These are phyloP conservation scores for Porphyrellus cyaneotinctus DNA, from an alignment of 768 basidiomycete genomes.

Conservation along the genomic window DNA sequence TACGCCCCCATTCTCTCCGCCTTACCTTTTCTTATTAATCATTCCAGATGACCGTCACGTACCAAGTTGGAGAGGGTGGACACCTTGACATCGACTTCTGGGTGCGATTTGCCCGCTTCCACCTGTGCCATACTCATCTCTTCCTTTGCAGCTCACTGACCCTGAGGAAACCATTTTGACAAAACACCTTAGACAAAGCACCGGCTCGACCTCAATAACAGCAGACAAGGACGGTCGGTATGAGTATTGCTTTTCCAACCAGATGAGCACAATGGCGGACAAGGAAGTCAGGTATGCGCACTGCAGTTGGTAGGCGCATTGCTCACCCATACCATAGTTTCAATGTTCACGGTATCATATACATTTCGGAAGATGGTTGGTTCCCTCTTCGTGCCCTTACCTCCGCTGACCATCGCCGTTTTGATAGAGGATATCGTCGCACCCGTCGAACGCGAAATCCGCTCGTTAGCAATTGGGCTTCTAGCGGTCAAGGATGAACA, in stretches of 20 bases:
- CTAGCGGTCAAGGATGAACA: slow-evolving; percentile 96
- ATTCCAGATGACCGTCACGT: slow-evolving; percentile 94
- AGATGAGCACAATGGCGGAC: slow-evolving; percentile 95
- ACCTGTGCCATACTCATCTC: background rate
- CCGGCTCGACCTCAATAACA: slow-evolving; percentile 84
- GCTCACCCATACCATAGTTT: slow-evolving; percentile 50
- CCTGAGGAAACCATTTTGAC: slow-evolving; percentile 64
- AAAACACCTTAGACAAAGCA: slow-evolving; percentile 83
- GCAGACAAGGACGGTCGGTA: slow-evolving; percentile 84
- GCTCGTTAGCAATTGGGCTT: slow-evolving; percentile 74
- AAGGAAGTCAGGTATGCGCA: slow-evolving; percentile 81
- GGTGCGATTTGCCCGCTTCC: slow-evolving; percentile 42
- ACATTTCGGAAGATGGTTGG: slow-evolving; percentile 84
- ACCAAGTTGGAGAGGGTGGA: slow-evolving; percentile 97
- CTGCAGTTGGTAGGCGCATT: background rate
- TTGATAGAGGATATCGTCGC: slow-evolving; percentile 69
- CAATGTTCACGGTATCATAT: slow-evolving; percentile 97
- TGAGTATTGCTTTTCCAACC: slow-evolving; percentile 98
- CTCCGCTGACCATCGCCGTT: background rate
- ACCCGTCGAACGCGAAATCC: slow-evolving; percentile 95
- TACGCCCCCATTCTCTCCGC: slow-evolving; percentile 24
- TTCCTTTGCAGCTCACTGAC: slow-evolving; percentile 63
- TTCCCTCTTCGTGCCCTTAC: background rate
- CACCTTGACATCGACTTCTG: slow-evolving; percentile 98
- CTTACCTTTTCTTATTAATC: background rate